Evolutionary conservation across 1,284 basidiomycete species (phyloP).

Genomic region (Ceratobasidium sp.): DNA sequence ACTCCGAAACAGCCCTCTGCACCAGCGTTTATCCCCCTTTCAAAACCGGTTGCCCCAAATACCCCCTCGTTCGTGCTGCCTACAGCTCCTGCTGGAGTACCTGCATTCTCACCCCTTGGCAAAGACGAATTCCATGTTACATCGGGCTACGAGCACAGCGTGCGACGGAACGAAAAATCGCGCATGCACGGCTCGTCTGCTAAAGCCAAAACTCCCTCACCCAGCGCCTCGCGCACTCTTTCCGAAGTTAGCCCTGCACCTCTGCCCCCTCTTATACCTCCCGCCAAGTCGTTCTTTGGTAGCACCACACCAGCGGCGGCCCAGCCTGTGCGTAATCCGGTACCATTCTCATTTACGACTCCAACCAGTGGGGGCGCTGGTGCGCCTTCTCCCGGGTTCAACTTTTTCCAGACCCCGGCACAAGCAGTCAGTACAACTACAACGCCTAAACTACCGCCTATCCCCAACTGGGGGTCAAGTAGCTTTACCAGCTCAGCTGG

Average conservation of each 20-base stretch:
- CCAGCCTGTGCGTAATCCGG: neutral
- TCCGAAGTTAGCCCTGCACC: neutral
- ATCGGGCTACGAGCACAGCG: conserved; percentile 21
- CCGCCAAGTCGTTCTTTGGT: conserved; percentile 29
- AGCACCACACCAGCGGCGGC: neutral
- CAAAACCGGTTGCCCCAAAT: neutral
- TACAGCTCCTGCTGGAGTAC: neutral
- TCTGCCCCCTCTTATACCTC: neutral
- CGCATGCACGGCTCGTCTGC: conserved; percentile 31
- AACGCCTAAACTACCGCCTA: conserved; percentile 2
- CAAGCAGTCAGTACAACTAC: neutral
- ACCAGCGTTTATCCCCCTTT: neutral
- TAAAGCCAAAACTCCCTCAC: conserved; percentile 27
- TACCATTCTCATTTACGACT: conserved; percentile 1
- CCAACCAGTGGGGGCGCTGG: neutral
- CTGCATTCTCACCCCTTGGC: conserved; percentile 10
- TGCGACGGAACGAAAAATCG: conserved; percentile 11
- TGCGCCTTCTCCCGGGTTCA: conserved; percentile 4
- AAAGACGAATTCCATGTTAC: conserved; percentile 33
- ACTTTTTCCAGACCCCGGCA: conserved; percentile 27
- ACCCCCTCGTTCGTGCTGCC: neutral
- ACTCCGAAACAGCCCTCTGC: neutral
- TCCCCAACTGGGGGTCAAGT: conserved; percentile 19
- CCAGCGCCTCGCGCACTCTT: conserved; percentile 14
- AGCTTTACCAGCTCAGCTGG: neutral